A percentile compares a stretch with the other conserved stretches of the same genome.
These are phyloP conservation scores for Leccinum rimulosum DNA, from an alignment of 768 basidiomycete species.

Conservation along the genomic window DNA sequence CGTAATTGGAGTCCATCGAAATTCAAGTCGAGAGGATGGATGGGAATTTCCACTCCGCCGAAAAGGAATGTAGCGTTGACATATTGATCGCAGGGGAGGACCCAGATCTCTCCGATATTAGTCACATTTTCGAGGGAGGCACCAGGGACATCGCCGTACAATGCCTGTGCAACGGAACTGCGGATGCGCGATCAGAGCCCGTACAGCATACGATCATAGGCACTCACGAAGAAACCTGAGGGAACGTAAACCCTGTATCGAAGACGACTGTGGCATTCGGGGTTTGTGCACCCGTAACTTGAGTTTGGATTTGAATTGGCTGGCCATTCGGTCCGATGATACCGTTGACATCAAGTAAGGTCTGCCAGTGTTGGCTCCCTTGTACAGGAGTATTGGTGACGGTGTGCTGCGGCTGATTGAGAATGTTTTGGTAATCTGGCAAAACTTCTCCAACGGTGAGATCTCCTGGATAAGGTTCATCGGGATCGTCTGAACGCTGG, in stretches of 20 bases:
- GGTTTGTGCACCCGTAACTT: conserved; percentile 42
- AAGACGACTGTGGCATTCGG: conserved; percentile 58
- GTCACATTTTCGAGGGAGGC: conserved; percentile 45
- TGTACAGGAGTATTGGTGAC: conserved; percentile 40
- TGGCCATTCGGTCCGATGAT: conserved; percentile 62
- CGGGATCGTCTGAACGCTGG: conserved; percentile 55
- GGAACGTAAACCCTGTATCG: conserved; percentile 69
- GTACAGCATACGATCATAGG: conserved; percentile 3
- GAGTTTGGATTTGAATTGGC: conserved; percentile 42
- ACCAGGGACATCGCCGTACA: conserved; percentile 55
- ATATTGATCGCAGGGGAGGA: conserved; percentile 59
- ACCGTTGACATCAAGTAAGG: conserved; percentile 58
- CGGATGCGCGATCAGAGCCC: conserved; percentile 11
- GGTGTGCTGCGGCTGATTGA: conserved; percentile 47
- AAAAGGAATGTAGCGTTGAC: conserved; percentile 68
- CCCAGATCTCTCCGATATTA: conserved; percentile 49
- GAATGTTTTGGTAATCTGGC: conserved; percentile 46
- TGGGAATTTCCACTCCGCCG: conserved; percentile 51
- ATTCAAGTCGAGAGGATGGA: conserved; percentile 66
- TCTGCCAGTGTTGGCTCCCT: conserved; percentile 62
- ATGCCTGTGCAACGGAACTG: conserved; percentile 53
- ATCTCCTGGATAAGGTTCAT: conserved; percentile 52
- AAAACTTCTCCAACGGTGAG: conserved; percentile 63
- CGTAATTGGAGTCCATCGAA: conserved; percentile 17
- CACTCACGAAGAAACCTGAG: conserved; percentile 56